phyloP scores from a whole-genome alignment of 2,329 filamentous ascomycete species.

The Botrytis medusae region DNA sequence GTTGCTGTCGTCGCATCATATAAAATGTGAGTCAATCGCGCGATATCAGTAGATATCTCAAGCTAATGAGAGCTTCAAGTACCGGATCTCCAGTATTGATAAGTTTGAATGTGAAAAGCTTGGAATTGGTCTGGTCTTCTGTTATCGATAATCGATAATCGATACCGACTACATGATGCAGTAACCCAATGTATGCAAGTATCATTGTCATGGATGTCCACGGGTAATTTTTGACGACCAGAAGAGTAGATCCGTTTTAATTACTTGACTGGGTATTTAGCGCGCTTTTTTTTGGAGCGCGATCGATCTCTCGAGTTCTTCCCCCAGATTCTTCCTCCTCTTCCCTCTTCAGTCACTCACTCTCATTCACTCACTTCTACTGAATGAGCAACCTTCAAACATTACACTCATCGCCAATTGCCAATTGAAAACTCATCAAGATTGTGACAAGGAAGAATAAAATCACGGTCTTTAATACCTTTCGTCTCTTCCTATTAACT shows the following conservation, averaged over 20 bases:
- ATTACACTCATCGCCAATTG: neutral
- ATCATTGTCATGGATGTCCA: neutral
- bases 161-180: neutral
- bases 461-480: constrained; percentile 27
- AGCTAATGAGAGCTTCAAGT: neutral
- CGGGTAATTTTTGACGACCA: neutral
- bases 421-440: constrained; percentile 25
- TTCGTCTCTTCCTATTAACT: neutral
- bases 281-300: constrained; percentile 2
- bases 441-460: constrained; percentile 22
- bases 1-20: neutral
- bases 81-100: neutral
- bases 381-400: neutral
- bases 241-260: neutral
- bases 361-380: neutral
- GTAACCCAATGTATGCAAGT: constrained; percentile 9
- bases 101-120: neutral
- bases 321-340: neutral
- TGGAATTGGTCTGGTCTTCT: neutral
- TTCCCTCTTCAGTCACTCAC: neutral
- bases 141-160: constrained; percentile 10
- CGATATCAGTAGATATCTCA: neutral
- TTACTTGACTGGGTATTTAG: constrained; percentile 9
- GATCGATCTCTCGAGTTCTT: no score
- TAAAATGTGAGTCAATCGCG: neutral